These are phyloP conservation scores for Aspergillus sclerotiicarbonarius DNA, from an alignment of 495 filamentous ascomycete species.

Conservation along the genomic window DNA sequence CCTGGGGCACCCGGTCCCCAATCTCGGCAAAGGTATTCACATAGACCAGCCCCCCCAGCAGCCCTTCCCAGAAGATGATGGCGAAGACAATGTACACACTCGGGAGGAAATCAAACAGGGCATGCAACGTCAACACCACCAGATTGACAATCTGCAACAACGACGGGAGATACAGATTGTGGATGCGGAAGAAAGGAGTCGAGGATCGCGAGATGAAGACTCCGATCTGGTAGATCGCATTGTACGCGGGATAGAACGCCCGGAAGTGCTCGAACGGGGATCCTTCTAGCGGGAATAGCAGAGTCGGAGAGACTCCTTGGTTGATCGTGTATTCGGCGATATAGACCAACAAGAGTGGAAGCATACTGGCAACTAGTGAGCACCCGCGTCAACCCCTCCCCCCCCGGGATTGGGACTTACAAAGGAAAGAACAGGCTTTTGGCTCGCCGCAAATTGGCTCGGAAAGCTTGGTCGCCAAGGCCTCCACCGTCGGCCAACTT, in stretches of 20 bases:
- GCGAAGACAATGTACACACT: constrained; percentile 78
- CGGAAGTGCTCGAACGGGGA: constrained; percentile 80
- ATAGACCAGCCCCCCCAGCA: constrained; percentile 88
- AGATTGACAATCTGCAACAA: constrained; percentile 84
- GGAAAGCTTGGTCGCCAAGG: constrained; percentile 35
- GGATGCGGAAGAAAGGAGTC: constrained; percentile 79
- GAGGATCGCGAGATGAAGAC: constrained; percentile 94
- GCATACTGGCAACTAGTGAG: constrained; percentile 61
- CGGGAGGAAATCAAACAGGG: constrained; percentile 75
- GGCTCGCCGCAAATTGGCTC: constrained; percentile 51
- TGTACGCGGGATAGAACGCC: constrained; percentile 90
- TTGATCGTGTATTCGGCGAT: constrained; percentile 96
- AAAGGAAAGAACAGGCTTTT: constrained; percentile 63
- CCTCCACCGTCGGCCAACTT: constrained; percentile 20
- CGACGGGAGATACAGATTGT: constrained; percentile 75
- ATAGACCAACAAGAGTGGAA: constrained; percentile 88
- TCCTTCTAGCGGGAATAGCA: constrained; percentile 75
- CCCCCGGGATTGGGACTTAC: constrained; percentile 41
- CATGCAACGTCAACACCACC: constrained; percentile 67
- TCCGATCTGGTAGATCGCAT: constrained; percentile 87
- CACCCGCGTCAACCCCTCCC: neutral
- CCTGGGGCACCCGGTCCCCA: constrained; percentile 67
- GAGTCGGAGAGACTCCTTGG: constrained; percentile 83
- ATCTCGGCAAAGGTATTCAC: constrained; percentile 96
- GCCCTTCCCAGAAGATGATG: constrained; percentile 92